These are phyloP conservation scores for Tubosaeta brunneosetosa DNA, from an alignment of 768 basidiomycete species.

Conservation along the genomic window DNA sequence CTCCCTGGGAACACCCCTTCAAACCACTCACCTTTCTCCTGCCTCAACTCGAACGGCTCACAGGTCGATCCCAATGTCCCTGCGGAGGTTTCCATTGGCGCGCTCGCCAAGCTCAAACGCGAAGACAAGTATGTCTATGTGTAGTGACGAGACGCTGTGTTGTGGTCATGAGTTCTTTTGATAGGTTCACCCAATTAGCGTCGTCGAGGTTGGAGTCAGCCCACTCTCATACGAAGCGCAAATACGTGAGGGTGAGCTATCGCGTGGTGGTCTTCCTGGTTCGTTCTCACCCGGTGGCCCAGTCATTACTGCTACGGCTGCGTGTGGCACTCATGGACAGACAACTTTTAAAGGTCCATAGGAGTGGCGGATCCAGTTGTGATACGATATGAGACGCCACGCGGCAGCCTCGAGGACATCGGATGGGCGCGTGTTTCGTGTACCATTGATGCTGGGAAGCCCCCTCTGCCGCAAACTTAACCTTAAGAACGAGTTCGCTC, in stretches of 20 bases:
- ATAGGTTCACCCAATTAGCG: conserved; percentile 54
- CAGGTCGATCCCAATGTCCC: conserved; percentile 24
- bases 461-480: not conserved
- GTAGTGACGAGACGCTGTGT: conserved; percentile 44
- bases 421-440: not conserved
- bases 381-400: conserved; percentile 27
- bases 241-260: conserved; percentile 35
- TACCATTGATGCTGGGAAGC: not conserved
- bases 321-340: not conserved
- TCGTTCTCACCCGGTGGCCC: not conserved
- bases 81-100: conserved; percentile 43
- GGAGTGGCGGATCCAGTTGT: not conserved
- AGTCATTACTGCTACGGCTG: conserved; percentile 35
- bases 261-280: no score
- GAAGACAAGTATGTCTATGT: conserved; percentile 43
- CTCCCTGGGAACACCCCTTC: no score
- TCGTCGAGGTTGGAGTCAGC: conserved; percentile 66
- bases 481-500: not conserved
- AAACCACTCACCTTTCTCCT: no score
- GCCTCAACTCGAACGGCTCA: no score
- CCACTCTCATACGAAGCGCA: conserved; percentile 53
- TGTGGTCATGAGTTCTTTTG: conserved; percentile 31
- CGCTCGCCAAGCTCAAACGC: conserved; percentile 36
- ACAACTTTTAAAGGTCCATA: no score
- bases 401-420: conserved; percentile 19